phyloP scores from a whole-genome alignment of 495 filamentous ascomycete genomes.

The Mycothermus thermophilus region DNA sequence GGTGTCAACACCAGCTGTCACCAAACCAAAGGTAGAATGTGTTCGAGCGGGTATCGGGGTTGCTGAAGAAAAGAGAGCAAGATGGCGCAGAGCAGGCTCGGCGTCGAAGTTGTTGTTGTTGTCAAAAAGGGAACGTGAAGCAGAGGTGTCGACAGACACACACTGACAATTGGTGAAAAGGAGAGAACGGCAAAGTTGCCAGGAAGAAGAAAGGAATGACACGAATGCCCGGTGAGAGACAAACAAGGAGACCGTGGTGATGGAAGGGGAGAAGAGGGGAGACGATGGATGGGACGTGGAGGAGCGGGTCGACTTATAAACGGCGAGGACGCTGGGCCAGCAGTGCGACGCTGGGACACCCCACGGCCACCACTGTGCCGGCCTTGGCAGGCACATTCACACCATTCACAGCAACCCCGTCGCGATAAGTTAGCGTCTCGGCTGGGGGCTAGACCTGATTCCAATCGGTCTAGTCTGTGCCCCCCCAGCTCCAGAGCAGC shows the following conservation, averaged over 20 bases:
- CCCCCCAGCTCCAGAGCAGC: too few species aligned
- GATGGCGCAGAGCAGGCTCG: slow-evolving; percentile 7
- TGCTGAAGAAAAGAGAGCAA: slow-evolving; percentile 3
- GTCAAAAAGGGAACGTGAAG: slow-evolving; percentile 2
- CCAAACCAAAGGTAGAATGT: slow-evolving; percentile 3
- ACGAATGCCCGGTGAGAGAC: slow-evolving; percentile 4
- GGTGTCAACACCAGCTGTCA: slow-evolving; percentile 7
- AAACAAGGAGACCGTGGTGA: slow-evolving; percentile 1
- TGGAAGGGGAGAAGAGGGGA: neutral
- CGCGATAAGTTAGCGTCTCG: too few species aligned
- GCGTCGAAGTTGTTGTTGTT: slow-evolving; percentile 2
- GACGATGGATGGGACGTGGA: neutral
- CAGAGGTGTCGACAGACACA: too few species aligned
- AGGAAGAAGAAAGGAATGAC: slow-evolving; percentile 7
- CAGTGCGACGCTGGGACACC: too few species aligned
- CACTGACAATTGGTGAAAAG: too few species aligned
- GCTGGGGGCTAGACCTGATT: too few species aligned
- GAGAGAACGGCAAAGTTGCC: too few species aligned
- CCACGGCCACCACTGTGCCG: too few species aligned
- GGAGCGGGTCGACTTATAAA: too few species aligned
- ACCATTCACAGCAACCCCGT: neutral
- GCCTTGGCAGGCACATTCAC: neutral
- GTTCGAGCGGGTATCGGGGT: too few species aligned
- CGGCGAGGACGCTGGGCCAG: too few species aligned
- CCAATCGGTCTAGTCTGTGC: too few species aligned